Conservation (phyloP, 164 flowering plant genomes). For the Vitis cinerea region DNA sequence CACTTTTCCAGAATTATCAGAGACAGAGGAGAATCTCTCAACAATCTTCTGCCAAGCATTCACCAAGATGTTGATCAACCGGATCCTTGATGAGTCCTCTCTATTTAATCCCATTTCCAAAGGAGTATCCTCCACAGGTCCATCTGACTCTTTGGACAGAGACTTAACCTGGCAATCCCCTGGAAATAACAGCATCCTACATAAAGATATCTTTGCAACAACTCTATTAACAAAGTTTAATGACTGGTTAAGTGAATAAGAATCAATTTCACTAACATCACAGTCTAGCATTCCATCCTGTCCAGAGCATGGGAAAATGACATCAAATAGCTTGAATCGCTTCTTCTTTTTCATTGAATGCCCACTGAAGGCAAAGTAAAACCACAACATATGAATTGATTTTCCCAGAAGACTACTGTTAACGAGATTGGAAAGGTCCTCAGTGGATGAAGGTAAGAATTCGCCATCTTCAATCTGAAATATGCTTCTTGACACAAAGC, state of each 20-base stretch:
- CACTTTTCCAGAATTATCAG: conserved; percentile 21
- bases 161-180: conserved; percentile 17
- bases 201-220: conserved; percentile 59
- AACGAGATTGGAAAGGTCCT: conserved; percentile 42
- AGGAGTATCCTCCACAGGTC: conserved; percentile 17
- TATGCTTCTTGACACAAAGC: conserved; percentile 40
- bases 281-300: conserved; percentile 47
- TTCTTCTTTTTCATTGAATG: conserved; percentile 32
- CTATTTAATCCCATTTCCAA: conserved; percentile 14
- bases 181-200: conserved; percentile 57
- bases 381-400: conserved; percentile 52
- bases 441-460: conserved; percentile 38
- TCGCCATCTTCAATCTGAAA: conserved; percentile 52
- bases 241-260: conserved; percentile 35
- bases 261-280: conserved; percentile 35
- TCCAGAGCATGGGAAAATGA: conserved; percentile 36
- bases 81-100: conserved; percentile 29
- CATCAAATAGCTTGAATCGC: conserved; percentile 54
- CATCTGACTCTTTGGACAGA: conserved; percentile 25
- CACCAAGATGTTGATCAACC: conserved; percentile 47
- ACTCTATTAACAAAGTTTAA: conserved; percentile 46
- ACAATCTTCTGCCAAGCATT: conserved; percentile 54
- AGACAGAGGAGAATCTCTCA: conserved; percentile 34
- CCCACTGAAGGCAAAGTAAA: conserved; percentile 34
- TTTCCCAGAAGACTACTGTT: conserved; percentile 65